Conservation (phyloP, 2,329 filamentous ascomycete genomes). For the Fusarium nodosum region DNA sequence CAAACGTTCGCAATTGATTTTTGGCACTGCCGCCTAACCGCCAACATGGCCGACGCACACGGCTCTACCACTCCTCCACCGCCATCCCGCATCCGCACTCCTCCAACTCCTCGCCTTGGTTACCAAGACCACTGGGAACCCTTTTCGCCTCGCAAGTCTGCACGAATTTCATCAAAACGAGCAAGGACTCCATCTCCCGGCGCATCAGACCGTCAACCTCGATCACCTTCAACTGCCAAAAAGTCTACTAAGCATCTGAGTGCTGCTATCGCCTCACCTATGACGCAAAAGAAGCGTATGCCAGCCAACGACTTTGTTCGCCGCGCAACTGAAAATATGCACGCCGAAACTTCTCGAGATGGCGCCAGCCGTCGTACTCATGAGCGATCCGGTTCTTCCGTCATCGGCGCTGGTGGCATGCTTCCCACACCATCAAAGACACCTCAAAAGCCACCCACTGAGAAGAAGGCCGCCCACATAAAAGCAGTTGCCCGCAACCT, state of each 20-base stretch:
- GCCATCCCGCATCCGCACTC: conserved; percentile 71
- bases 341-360: conserved; percentile 60
- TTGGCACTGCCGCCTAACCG: conserved; percentile 25
- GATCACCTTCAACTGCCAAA: conserved; percentile 54
- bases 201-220: conserved; percentile 53
- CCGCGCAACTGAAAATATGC: conserved; percentile 62
- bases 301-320: conserved; percentile 63
- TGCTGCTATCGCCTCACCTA: conserved; percentile 58
- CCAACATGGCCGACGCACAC: conserved; percentile 50
- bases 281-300: conserved; percentile 64
- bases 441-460: conserved; percentile 72
- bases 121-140: conserved; percentile 78
- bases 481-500: conserved; percentile 71
- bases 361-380: conserved; percentile 58
- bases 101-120: conserved; percentile 76
- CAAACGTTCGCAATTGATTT: background rate
- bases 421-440: conserved; percentile 86
- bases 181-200: conserved; percentile 69
- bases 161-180: conserved; percentile 71
- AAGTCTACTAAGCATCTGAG: conserved; percentile 49
- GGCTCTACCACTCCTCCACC: conserved; percentile 71
- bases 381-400: conserved; percentile 49
- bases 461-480: conserved; percentile 65
- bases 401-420: conserved; percentile 64
- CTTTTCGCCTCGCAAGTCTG: conserved; percentile 78